phyloP scores from a whole-genome alignment of 2,329 filamentous ascomycete genomes.

The Alternaria sp. region DNA sequence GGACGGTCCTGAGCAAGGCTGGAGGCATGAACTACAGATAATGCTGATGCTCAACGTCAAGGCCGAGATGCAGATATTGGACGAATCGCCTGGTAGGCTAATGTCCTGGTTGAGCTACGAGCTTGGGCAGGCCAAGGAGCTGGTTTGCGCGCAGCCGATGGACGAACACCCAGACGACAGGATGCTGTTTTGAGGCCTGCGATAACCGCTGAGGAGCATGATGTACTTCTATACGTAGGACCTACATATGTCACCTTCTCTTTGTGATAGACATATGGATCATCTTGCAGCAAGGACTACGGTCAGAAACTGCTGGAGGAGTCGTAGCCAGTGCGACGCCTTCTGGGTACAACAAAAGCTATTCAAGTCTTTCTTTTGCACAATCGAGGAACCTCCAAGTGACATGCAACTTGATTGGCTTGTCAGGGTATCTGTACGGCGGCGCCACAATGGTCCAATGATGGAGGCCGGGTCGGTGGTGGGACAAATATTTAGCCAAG shows the following conservation, averaged over 20 bases:
- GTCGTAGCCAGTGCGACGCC: background rate
- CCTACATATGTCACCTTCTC: slow-evolving; percentile 7
- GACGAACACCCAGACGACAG: slow-evolving; percentile 32
- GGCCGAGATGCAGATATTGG: slow-evolving; percentile 77
- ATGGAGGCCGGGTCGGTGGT: slow-evolving; percentile 25
- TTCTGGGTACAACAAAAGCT: background rate
- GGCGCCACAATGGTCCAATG: slow-evolving; percentile 38
- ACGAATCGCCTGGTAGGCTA: slow-evolving; percentile 52
- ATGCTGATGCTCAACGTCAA: slow-evolving; percentile 80
- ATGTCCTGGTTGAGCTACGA: slow-evolving; percentile 41
- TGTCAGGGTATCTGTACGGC: slow-evolving; percentile 24
- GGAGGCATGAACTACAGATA: slow-evolving; percentile 68
- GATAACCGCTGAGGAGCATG: background rate
- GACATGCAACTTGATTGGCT: slow-evolving; percentile 21
- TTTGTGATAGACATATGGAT: background rate
- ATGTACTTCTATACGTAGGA: background rate
- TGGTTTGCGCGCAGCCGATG: slow-evolving; percentile 3
- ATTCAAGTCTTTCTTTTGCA: background rate
- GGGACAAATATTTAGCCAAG: slow-evolving; percentile 37
- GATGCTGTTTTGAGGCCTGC: slow-evolving; percentile 35
- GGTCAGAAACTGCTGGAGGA: background rate
- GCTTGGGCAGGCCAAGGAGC: slow-evolving; percentile 25
- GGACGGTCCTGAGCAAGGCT: slow-evolving; percentile 49
- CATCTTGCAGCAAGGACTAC: background rate
- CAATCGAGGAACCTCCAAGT: slow-evolving; percentile 2